phyloP scores from a whole-genome alignment of 2,329 filamentous ascomycete genomes.

The Cadophora sp. region DNA sequence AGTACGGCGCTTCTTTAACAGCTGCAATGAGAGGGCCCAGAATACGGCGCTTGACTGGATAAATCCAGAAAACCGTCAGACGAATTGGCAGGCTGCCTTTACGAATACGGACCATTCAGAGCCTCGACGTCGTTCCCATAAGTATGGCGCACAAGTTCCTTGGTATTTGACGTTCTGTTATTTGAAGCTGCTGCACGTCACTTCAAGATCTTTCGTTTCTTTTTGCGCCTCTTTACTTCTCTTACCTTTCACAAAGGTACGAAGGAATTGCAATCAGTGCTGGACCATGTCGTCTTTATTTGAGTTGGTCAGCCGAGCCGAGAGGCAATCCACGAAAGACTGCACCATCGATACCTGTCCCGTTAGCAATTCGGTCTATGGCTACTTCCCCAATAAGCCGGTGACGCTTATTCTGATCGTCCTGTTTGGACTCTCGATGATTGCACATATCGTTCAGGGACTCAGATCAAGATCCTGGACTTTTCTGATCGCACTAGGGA shows the following conservation, averaged over 20 bases:
- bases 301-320: not conserved
- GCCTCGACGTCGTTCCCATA: conserved; percentile 11
- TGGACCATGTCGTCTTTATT: not conserved
- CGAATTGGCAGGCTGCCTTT: conserved; percentile 2
- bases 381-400: conserved; percentile 61
- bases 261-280: not conserved
- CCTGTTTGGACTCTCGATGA: conserved; percentile 52
- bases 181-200: conserved; percentile 1
- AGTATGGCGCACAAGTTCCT: conserved; percentile 6
- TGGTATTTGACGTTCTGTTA: not conserved
- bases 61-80: not conserved
- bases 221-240: not conserved
- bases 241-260: not conserved
- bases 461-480: conserved; percentile 59
- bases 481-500: conserved; percentile 49
- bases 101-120: conserved; percentile 13
- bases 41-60: not conserved
- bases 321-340: conserved; percentile 40
- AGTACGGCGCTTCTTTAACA: not conserved
- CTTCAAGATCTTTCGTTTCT: not conserved
- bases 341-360: conserved; percentile 40
- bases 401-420: conserved; percentile 60
- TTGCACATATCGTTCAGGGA: conserved; percentile 51
- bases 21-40: conserved; percentile 7
- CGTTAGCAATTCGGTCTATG: conserved; percentile 41